Base-by-base conservation (phyloP, 2,329 filamentous ascomycete genomes). In the Aspergillus tanneri region DNA sequence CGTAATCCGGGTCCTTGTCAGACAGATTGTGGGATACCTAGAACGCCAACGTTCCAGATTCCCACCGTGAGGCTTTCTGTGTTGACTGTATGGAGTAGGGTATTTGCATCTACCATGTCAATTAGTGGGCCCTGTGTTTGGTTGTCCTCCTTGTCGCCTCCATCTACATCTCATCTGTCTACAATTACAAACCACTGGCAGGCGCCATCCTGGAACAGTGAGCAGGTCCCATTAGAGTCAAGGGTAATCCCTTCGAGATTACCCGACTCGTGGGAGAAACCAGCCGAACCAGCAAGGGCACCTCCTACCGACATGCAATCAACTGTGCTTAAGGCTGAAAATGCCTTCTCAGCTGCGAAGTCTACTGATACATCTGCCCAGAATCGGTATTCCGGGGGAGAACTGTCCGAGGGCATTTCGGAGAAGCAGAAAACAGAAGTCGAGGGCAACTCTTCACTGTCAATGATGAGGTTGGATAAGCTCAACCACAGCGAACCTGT, bases 41-140 rank as follows among this genome's bases (percentile, higher is more conserved):
- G 9, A 34, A 34, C 16, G 30, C 30, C 11, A 10, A 34, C 16
- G 10, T 14, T 34, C 30, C 14, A 34, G 9, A 14, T 8, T 16
- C 10, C 14, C 30, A 18, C 19, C 11, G 14, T 19, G 16, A 8
- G 14, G 30, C 21, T 22, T 43, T 19, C 40, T 43, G 8, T n/a
- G 27, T 12, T 36, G 46, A 40, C 30, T 52, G 34, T 35, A 53
- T 53, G 53, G 50, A 52, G 34, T 50, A 56, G 40, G 43, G 27
- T 35, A 40, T 38, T 23, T 32, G 19, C 37, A 9, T 53, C 44
- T 62, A 67, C 50, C 61, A 68, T 68, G 60, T 68, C 67, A 57
- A 66, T 63, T 55, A 68, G 60, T 40, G 67, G 66, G 38, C 67
- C 65, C 56, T 68, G 65, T 56, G 61, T 64, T 44, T 68, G 65